These are phyloP conservation scores for Tetrahymena elliotti DNA, from an alignment of 73 alveolate genomes.

Conservation along the genomic window DNA sequence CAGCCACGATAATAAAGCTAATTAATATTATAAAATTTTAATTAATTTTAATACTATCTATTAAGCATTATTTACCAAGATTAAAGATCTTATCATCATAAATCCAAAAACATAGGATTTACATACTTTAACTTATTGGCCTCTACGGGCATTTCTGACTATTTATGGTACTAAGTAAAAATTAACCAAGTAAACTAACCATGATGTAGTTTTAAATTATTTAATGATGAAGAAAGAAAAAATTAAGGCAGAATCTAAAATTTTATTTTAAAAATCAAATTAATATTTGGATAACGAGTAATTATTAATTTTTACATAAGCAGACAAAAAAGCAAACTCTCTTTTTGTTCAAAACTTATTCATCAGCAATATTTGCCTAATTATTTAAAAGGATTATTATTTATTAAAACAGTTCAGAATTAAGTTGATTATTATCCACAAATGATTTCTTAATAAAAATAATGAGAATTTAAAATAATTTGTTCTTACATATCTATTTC, in stretches of 20 bases:
- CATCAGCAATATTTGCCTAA: neutral
- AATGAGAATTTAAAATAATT: neutral
- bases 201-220: neutral
- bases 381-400: too few relatives aligned
- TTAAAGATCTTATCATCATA: slow-evolving; percentile 14
- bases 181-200: neutral
- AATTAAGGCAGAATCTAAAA: neutral
- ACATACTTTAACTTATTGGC: slow-evolving; percentile 18
- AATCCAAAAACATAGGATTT: slow-evolving; percentile 28
- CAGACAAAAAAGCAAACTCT: neutral
- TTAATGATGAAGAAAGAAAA: neutral
- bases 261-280: neutral
- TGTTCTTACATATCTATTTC: neutral
- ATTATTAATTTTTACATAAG: neutral
- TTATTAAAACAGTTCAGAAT: too few relatives aligned
- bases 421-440: too few relatives aligned
- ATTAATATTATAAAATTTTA: neutral
- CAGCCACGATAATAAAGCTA: slow-evolving; percentile 31
- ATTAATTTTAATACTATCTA: neutral
- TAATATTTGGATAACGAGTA: neutral
- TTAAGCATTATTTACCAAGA: neutral
- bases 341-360: neutral
- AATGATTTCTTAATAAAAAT: too few relatives aligned
- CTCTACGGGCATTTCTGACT: slow-evolving; percentile 11
- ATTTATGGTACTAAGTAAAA: slow-evolving; percentile 20